Base-by-base conservation (phyloP, 495 filamentous ascomycete genomes). In the Trichoderma gamsii region DNA sequence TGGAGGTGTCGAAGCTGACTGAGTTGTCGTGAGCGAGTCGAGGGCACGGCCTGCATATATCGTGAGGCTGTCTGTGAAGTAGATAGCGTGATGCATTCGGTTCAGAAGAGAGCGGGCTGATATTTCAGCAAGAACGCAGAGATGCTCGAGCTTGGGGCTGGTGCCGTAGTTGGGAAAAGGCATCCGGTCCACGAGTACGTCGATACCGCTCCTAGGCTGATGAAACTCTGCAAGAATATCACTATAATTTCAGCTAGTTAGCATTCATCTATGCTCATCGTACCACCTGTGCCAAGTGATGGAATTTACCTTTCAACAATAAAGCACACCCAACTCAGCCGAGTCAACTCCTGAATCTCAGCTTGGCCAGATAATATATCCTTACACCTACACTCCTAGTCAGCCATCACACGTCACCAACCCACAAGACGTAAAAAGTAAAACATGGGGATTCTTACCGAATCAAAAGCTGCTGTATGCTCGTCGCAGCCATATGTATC, bases 381-480 rank as follows among this genome's bases (percentile, higher is more conserved):
- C 56, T 61, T 61, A 21, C 56, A 61, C 25, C 56, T 61, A 18
- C 49, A 16, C 56, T 61, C 25, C 3, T 18, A 15, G 56, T 61
- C 56, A 61, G 56, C 23, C 49, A 61, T 61, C 56, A 13, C 15
- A 1, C 44, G 15, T 18, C 49, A 52, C n/a, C 25, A 4, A 46
- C 43, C 11, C 1, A 13, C 5, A 3, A 46, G 12, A 4, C 12
- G 18, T 3, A 18, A 52, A 52, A 52, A 23, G 18, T 0, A 52
- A 21, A 11, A 23, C n/a, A 0, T 2, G 5, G 25, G 5, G 25
- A 6, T 25, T 1, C 1, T 61, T 61, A 32, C 56, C 56, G 56
- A 32, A 61, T 61, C 56, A 61, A 61, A 27, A 61, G 56, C 56
- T 61, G 56, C 56, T 61, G 56, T 61, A 61, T 61, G 11, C 56